These are phyloP conservation scores for Hibiscus syriacus DNA, from an alignment of 345 rosid species.

Conservation along the genomic window DNA sequence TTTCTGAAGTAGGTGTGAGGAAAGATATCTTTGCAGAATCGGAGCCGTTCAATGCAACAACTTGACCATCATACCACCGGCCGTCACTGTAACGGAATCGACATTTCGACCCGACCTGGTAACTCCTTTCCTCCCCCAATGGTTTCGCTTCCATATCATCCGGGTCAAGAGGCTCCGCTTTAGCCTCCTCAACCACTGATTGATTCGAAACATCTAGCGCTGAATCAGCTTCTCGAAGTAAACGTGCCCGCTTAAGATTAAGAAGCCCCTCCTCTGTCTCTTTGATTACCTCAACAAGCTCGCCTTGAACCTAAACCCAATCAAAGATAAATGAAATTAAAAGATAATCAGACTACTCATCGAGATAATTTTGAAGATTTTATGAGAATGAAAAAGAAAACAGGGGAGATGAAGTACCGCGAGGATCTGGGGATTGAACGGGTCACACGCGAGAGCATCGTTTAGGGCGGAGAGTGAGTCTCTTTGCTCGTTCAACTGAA, in stretches of 20 bases:
- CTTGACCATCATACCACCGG: slow-evolving; percentile 85
- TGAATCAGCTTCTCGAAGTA: slow-evolving; percentile 60
- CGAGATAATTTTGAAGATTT: background rate
- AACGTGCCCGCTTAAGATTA: slow-evolving; percentile 62
- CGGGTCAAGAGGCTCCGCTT: slow-evolving; percentile 46
- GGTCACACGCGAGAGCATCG: slow-evolving; percentile 65
- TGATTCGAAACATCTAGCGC: slow-evolving; percentile 23
- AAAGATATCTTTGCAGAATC: slow-evolving; percentile 64
- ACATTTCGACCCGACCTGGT: slow-evolving; percentile 61
- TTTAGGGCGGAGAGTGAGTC: slow-evolving; percentile 62
- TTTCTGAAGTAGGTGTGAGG: slow-evolving; percentile 80
- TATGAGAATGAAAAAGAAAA: background rate
- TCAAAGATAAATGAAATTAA: slow-evolving; percentile 7
- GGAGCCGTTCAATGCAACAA: slow-evolving; percentile 49
- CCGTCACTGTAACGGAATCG: slow-evolving; percentile 69
- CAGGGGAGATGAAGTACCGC: slow-evolving; percentile 30
- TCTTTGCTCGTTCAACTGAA: slow-evolving; percentile 59
- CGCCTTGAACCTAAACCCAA: slow-evolving; percentile 56
- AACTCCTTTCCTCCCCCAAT: slow-evolving; percentile 36
- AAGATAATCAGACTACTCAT: background rate
- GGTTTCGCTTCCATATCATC: too few species aligned
- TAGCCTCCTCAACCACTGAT: slow-evolving; percentile 25
- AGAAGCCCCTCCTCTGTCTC: slow-evolving; percentile 79
- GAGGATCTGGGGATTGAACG: slow-evolving; percentile 58
- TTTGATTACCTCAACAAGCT: slow-evolving; percentile 57